Conservation (phyloP, 1,284 basidiomycete genomes). For the Dichomitus squalens region DNA sequence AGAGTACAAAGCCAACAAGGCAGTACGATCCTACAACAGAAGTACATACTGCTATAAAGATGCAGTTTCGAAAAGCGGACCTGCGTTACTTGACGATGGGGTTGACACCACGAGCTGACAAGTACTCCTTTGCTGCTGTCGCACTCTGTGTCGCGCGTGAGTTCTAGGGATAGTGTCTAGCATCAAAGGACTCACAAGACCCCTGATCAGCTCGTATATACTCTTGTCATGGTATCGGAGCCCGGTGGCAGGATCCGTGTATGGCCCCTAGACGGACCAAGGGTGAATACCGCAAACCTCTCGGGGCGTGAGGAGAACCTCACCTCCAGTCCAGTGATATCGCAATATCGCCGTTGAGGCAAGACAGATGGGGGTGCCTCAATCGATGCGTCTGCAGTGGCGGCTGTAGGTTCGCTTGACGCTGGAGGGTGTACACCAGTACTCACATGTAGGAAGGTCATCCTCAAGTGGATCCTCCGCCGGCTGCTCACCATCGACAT, state of each 20-base stretch:
- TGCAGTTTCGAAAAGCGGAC: too few relatives aligned
- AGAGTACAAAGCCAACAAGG: too few relatives aligned
- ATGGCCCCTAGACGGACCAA: constrained; percentile 60
- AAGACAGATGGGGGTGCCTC: constrained; percentile 85
- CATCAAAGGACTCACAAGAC: constrained; percentile 54
- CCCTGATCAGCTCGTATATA: constrained; percentile 82
- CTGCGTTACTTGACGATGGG: constrained; percentile 46
- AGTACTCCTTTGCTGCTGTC: constrained; percentile 50
- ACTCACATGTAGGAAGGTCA: constrained; percentile 70
- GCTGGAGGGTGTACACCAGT: too few relatives aligned
- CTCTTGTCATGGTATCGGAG: constrained; percentile 86
- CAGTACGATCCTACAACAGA: too few relatives aligned
- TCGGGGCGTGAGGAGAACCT: constrained; percentile 10
- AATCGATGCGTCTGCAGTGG: constrained; percentile 70
- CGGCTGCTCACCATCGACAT: constrained; percentile 35
- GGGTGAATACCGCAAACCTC: background rate
- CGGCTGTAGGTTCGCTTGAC: too few relatives aligned
- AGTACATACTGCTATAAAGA: too few relatives aligned
- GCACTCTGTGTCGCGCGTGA: constrained; percentile 38
- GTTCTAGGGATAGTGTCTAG: background rate
- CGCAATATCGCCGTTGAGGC: constrained; percentile 81
- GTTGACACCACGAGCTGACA: constrained; percentile 52
- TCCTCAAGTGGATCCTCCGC: constrained; percentile 41
- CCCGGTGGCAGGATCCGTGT: constrained; percentile 83
- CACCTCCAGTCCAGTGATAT: constrained; percentile 86